Conservation (phyloP, 1,284 basidiomycete genomes). For the Leucoagaricus sp. region DNA sequence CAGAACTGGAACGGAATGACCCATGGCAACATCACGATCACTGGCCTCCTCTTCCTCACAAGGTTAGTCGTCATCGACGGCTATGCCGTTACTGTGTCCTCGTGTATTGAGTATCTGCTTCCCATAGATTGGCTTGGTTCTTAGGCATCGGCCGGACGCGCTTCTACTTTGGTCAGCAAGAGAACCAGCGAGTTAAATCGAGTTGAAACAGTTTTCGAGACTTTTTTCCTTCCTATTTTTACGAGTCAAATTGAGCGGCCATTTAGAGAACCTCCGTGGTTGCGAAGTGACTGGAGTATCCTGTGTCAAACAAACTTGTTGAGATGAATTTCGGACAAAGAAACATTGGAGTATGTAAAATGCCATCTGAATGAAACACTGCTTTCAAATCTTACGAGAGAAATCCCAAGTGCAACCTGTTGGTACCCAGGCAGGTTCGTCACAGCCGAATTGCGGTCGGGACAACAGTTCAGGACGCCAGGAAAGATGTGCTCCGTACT, state of each 20-base stretch:
- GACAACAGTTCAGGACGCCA: too few relatives aligned
- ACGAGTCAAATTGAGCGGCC: neutral
- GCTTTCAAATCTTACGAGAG: too few relatives aligned
- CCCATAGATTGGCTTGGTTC: slow-evolving; percentile 22
- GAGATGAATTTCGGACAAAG: neutral
- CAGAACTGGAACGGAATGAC: slow-evolving; percentile 68
- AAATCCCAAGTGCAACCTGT: too few relatives aligned
- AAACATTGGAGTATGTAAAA: too few relatives aligned
- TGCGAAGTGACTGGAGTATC: neutral
- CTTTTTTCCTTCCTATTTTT: neutral
- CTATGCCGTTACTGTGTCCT: neutral
- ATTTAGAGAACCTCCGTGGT: neutral
- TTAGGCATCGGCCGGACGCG: slow-evolving; percentile 24
- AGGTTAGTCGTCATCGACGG: slow-evolving; percentile 16
- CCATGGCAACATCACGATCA: slow-evolving; percentile 70
- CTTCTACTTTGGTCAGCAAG: slow-evolving; percentile 20
- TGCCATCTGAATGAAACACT: too few relatives aligned
- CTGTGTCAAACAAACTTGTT: neutral
- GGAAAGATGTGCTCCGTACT: too few relatives aligned
- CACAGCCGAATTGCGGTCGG: too few relatives aligned
- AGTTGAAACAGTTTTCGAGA: neutral
- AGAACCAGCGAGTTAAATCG: neutral
- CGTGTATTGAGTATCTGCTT: neutral
- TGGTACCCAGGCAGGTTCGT: too few relatives aligned
- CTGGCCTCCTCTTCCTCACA: slow-evolving; percentile 20